These are phyloP conservation scores for Vaccinium macrocarpon DNA, from an alignment of 148 eudicot genomes.

Conservation along the genomic window DNA sequence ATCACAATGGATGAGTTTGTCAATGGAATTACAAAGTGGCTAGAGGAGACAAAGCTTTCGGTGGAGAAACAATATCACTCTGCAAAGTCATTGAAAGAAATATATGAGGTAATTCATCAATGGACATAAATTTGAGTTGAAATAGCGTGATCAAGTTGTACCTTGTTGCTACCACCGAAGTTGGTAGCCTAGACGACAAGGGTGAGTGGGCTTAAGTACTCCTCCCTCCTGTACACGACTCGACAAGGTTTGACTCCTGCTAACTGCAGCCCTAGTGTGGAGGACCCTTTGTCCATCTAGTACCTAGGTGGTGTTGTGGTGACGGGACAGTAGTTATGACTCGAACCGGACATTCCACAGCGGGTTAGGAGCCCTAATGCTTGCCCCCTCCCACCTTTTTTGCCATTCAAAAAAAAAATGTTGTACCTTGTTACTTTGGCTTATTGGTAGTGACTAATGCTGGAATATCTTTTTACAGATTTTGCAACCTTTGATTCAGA, in stretches of 20 bases:
- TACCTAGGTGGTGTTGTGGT: too few species aligned
- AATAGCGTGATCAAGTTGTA: background rate
- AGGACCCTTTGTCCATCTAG: too few species aligned
- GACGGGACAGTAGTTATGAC: too few species aligned
- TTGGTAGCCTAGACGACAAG: too few species aligned
- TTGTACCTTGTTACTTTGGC: background rate
- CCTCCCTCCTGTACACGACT: too few species aligned
- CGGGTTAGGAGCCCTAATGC: too few species aligned
- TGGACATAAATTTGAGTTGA: background rate
- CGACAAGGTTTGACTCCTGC: too few species aligned
- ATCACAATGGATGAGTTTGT: constrained; percentile 39
- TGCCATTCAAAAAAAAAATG: too few species aligned
- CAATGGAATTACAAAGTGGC: constrained; percentile 34
- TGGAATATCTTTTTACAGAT: constrained; percentile 1
- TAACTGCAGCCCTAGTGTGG: too few species aligned
- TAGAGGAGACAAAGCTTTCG: constrained; percentile 33
- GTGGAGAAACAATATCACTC: constrained; percentile 30
- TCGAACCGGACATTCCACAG: too few species aligned
- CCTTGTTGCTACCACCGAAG: background rate
- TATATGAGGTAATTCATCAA: constrained; percentile 27
- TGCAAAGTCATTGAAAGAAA: constrained; percentile 25
- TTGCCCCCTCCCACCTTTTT: too few species aligned
- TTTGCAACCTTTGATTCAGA: background rate
- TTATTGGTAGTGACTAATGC: background rate
- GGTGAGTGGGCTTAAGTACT: too few species aligned